These are phyloP conservation scores for Sporothrix globosa DNA, from an alignment of 2,329 filamentous ascomycete genomes.

Conservation along the genomic window DNA sequence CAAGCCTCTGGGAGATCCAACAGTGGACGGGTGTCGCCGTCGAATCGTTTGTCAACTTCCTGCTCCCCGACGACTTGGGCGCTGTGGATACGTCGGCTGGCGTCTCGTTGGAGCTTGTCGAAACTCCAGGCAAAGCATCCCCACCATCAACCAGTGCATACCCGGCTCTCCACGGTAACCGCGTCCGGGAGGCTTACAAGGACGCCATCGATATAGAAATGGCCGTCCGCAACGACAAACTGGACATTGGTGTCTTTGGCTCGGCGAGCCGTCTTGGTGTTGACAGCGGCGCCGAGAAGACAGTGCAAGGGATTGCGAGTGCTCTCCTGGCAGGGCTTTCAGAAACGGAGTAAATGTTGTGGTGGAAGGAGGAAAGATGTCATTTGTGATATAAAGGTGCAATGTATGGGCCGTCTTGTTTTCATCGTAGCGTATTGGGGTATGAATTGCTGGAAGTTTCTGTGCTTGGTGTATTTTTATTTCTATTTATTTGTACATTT, in stretches of 20 bases:
- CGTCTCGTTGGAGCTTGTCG: slow-evolving; percentile 19
- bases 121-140: background rate
- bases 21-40: slow-evolving; percentile 74
- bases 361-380: background rate
- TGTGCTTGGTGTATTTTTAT: too few species aligned
- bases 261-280: slow-evolving; percentile 28
- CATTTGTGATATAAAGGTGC: too few species aligned
- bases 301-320: slow-evolving; percentile 6
- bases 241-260: slow-evolving; percentile 39
- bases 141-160: slow-evolving; percentile 26
- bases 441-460: too few species aligned
- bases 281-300: background rate
- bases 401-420: too few species aligned
- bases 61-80: slow-evolving; percentile 50
- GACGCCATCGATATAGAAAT: slow-evolving; percentile 37
- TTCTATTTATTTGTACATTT: too few species aligned
- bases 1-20: slow-evolving; percentile 70
- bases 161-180: slow-evolving; percentile 38
- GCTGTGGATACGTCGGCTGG: background rate
- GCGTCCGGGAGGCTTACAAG: slow-evolving; percentile 41
- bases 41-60: slow-evolving; percentile 79
- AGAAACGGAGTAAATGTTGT: background rate
- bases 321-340: background rate
- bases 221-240: slow-evolving; percentile 31
- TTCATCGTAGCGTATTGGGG: too few species aligned